These are phyloP conservation scores for Uronychia binucleata DNA, from an alignment of 73 alveolate species.

Conservation along the genomic window DNA sequence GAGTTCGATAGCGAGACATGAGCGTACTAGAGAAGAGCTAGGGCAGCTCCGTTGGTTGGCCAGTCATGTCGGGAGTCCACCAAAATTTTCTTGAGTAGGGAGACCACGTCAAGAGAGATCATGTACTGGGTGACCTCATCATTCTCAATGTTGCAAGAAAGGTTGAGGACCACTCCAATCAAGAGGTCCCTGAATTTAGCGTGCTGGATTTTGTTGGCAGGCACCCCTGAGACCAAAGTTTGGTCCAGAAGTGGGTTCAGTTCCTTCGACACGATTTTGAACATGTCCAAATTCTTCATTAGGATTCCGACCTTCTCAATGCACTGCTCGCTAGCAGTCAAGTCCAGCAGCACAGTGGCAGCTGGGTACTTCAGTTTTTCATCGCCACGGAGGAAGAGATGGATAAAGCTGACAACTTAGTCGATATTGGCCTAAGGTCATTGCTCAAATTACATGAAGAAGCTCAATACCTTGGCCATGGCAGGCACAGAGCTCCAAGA, in stretches of 20 bases:
- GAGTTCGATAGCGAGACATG: conserved; percentile 33
- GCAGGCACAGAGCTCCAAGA: conserved; percentile 58
- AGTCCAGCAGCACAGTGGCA: conserved; percentile 57
- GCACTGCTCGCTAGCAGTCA: conserved; percentile 51
- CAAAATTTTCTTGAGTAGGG: conserved; percentile 31
- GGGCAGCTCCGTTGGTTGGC: conserved; percentile 67
- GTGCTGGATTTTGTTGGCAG: conserved; percentile 15
- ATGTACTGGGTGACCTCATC: conserved; percentile 32
- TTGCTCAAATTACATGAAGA: background rate
- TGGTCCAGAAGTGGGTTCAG: conserved; percentile 1
- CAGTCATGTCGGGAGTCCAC: conserved; percentile 44
- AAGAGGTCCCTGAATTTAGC: conserved; percentile 48
- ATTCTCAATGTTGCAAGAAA: conserved; percentile 60
- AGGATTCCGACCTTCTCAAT: conserved; percentile 45
- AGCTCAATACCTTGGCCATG: conserved; percentile 41
- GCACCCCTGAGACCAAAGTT: conserved; percentile 5
- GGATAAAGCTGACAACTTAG: conserved; percentile 6
- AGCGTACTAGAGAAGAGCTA: conserved; percentile 41
- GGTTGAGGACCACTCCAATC: conserved; percentile 48
- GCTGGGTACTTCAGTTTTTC: conserved; percentile 55
- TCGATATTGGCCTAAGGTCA: background rate
- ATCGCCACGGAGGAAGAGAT: background rate
- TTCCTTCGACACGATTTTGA: conserved; percentile 17
- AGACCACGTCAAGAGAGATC: conserved; percentile 26
- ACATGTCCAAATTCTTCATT: conserved; percentile 8